phyloP scores from a whole-genome alignment of 495 filamentous ascomycete species.

The Aspergillus coremiiformis region DNA sequence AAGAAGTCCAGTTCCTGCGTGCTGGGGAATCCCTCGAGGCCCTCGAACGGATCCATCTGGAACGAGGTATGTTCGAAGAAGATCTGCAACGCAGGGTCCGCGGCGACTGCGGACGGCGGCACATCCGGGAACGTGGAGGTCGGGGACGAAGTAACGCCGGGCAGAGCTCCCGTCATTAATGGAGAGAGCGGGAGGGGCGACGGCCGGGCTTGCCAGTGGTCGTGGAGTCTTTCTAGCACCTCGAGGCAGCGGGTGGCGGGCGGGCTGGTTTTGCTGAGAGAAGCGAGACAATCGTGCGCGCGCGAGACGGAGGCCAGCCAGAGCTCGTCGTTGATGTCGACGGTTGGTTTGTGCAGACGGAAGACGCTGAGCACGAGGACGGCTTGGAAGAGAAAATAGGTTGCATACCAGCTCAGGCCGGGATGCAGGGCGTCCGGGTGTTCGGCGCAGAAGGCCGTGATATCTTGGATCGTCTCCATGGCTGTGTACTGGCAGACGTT shows the following conservation, averaged over 20 bases:
- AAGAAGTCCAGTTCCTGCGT: constrained; percentile 13
- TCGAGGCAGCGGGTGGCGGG: constrained; percentile 14
- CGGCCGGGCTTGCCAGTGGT: neutral
- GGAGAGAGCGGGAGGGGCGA: neutral
- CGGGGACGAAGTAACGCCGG: neutral
- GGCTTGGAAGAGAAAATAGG: constrained; percentile 20
- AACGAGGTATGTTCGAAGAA: constrained; percentile 16
- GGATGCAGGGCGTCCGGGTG: constrained; percentile 9
- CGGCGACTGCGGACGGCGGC: constrained; percentile 1
- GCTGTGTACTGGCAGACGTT: constrained; percentile 15
- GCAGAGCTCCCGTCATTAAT: neutral
- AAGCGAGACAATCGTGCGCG: constrained; percentile 11
- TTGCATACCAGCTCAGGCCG: constrained; percentile 17
- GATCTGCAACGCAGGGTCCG: constrained; percentile 17
- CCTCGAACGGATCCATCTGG: constrained; percentile 15
- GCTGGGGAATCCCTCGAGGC: constrained; percentile 13
- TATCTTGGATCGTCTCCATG: constrained; percentile 18
- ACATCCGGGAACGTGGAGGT: neutral
- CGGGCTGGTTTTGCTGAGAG: constrained; percentile 7
- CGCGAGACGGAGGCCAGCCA: constrained; percentile 12
- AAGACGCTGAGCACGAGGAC: constrained; percentile 15
- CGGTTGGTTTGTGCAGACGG: neutral
- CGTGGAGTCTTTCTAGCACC: constrained; percentile 12
- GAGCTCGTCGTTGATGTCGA: constrained; percentile 4
- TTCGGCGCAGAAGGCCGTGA: constrained; percentile 10